Percentiles rank a stretch among this genome's conserved stretches.
phyloP scores from a whole-genome alignment of 2,329 filamentous ascomycete genomes.

The Neocatenulostroma microsporum region DNA sequence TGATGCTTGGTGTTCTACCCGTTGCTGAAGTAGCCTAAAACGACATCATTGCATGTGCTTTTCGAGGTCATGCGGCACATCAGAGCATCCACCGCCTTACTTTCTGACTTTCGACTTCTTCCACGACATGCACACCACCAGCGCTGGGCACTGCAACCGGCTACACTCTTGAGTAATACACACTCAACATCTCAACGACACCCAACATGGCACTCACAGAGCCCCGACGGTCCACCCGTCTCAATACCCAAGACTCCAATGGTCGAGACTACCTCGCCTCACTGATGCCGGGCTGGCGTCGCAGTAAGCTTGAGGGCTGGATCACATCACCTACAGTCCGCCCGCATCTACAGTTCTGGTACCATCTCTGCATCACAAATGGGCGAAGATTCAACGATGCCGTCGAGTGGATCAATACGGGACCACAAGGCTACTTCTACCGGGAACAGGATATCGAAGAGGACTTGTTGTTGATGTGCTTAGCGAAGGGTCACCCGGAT shows the following conservation, averaged over 20 bases:
- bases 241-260: conserved; percentile 15
- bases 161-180: no score
- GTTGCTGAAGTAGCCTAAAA: no score
- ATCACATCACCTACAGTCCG: conserved; percentile 13
- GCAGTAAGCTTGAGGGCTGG: conserved; percentile 15
- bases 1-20: no score
- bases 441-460: conserved; percentile 12
- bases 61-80: no score
- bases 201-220: no score
- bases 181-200: no score
- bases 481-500: conserved; percentile 11
- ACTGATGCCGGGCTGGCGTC: conserved; percentile 8
- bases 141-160: no score
- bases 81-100: no score
- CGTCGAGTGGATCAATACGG: conserved; percentile 17
- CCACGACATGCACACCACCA: no score
- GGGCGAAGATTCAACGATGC: conserved; percentile 14
- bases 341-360: conserved; percentile 17
- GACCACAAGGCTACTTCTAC: conserved; percentile 21
- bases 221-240: conserved; percentile 13
- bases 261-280: conserved; percentile 18
- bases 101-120: no score
- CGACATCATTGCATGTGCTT: no score
- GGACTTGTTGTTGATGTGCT: conserved; percentile 18
- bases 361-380: conserved; percentile 14